A percentile compares a stretch with the other conserved stretches of the same genome.
These are phyloP conservation scores for Dryas drummondii DNA, from an alignment of 306 rosid species.

Conservation along the genomic window DNA sequence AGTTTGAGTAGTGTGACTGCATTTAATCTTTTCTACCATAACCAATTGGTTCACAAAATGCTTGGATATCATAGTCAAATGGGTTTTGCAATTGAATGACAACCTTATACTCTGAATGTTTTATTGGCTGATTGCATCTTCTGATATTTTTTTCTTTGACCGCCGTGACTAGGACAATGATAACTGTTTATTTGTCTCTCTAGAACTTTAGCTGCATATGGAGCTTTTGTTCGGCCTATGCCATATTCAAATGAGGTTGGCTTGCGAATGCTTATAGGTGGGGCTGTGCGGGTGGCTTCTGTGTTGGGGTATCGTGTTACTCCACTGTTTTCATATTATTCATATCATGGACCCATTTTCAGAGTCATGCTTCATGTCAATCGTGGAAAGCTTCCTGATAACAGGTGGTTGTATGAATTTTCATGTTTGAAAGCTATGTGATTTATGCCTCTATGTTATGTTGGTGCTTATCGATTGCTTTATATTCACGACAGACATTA, in stretches of 20 bases:
- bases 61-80: neutral
- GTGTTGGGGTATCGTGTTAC: constrained; percentile 69
- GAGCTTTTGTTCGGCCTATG: constrained; percentile 84
- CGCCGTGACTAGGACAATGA: neutral
- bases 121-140: neutral
- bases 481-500: constrained; percentile 48
- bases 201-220: constrained; percentile 95
- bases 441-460: neutral
- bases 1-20: neutral
- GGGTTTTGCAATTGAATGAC: neutral
- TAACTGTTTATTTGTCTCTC: neutral
- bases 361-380: constrained; percentile 73
- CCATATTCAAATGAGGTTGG: constrained; percentile 91
- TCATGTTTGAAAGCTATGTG: constrained; percentile 2
- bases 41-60: neutral
- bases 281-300: constrained; percentile 82
- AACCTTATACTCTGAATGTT: neutral
- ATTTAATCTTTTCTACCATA: neutral
- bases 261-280: constrained; percentile 95
- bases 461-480: constrained; percentile 1
- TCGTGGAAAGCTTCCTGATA: constrained; percentile 69
- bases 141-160: neutral
- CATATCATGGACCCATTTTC: constrained; percentile 89
- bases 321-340: constrained; percentile 79
- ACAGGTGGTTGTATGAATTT: constrained; percentile 42